These are phyloP conservation scores for Dendrostoma leiphaemia DNA, from an alignment of 2,329 filamentous ascomycete genomes.

Conservation along the genomic window DNA sequence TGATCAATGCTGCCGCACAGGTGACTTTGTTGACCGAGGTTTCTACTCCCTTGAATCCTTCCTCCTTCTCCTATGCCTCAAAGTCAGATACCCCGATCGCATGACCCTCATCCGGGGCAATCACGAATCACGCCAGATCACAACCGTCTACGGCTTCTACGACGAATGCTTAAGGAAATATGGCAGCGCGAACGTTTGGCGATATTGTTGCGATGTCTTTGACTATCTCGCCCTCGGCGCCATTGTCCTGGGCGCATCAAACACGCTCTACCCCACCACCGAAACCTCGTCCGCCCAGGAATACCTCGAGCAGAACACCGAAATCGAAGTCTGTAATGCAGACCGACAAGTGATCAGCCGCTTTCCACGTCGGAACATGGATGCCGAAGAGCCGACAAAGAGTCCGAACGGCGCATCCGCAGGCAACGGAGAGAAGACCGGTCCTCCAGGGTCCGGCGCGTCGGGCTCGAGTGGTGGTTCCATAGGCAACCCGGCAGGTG, in stretches of 20 bases:
- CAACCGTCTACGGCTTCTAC: slow-evolving; percentile 97
- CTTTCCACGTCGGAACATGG: slow-evolving; percentile 53
- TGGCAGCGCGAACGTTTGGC: slow-evolving; percentile 94
- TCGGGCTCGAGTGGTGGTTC: slow-evolving; percentile 65
- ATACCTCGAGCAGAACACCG: slow-evolving; percentile 68
- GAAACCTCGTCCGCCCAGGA: slow-evolving; percentile 44
- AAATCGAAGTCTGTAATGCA: slow-evolving; percentile 91
- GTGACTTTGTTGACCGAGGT: slow-evolving; percentile 95
- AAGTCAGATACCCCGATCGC: slow-evolving; percentile 94
- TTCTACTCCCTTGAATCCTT: slow-evolving; percentile 99
- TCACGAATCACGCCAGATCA: slow-evolving; percentile 95
- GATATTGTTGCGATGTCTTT: slow-evolving; percentile 96
- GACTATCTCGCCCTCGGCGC: slow-evolving; percentile 92
- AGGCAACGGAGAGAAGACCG: slow-evolving; percentile 48
- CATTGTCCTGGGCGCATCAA: slow-evolving; percentile 82
- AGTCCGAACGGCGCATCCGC: slow-evolving; percentile 21
- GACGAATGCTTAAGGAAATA: slow-evolving; percentile 97
- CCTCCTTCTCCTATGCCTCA: slow-evolving; percentile 89
- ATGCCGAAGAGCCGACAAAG: slow-evolving; percentile 23
- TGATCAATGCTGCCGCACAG: slow-evolving; percentile 37
- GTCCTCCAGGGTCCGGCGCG: slow-evolving; percentile 77
- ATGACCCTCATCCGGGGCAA: slow-evolving; percentile 96
- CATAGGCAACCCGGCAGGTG: slow-evolving; percentile 70
- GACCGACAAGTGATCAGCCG: slow-evolving; percentile 75
- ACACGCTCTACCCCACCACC: slow-evolving; percentile 53